Conservation (phyloP, 176 grass and related monocot genomes). For the Leersia perrieri region DNA sequence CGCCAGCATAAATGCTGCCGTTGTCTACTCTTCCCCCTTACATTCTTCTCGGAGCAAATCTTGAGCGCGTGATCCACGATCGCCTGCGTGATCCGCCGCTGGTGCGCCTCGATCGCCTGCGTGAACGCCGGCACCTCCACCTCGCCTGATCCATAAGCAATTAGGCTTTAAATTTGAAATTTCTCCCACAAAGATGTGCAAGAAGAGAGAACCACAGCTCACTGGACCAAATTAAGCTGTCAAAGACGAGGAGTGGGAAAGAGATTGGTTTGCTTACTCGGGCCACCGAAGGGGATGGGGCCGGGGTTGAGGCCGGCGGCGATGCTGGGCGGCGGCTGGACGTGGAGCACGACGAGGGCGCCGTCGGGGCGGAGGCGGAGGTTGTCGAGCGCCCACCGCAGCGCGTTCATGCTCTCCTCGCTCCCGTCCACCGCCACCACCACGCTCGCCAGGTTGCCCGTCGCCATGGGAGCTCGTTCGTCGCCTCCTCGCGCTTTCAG, state of each 20-base stretch:
- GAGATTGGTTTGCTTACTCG: slow-evolving; percentile 74
- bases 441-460: slow-evolving; percentile 71
- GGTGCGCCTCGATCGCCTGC: slow-evolving; percentile 86
- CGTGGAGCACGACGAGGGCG: slow-evolving; percentile 76
- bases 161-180: no score
- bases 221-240: no score
- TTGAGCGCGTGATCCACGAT: slow-evolving; percentile 81
- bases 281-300: slow-evolving; percentile 90
- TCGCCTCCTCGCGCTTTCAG: background rate
- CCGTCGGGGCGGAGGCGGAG: slow-evolving; percentile 68
- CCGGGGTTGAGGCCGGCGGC: slow-evolving; percentile 70
- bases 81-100: slow-evolving; percentile 76
- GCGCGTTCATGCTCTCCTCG: slow-evolving; percentile 94
- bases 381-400: slow-evolving; percentile 88
- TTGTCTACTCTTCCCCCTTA: slow-evolving; percentile 33
- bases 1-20: background rate
- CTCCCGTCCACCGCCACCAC: slow-evolving; percentile 90
- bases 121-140: slow-evolving; percentile 92
- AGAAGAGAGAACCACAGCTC: background rate
- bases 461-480: slow-evolving; percentile 47
- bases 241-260: no score
- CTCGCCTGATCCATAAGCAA: slow-evolving; percentile 54
- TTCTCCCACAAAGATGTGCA: background rate
- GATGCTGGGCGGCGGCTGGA: slow-evolving; percentile 69
- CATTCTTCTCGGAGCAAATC: slow-evolving; percentile 81